Evolutionary conservation across 148 eudicot species (phyloP), one percentile per base, ranked within the genome.

Genomic region (Chenopodium suecicum): DNA sequence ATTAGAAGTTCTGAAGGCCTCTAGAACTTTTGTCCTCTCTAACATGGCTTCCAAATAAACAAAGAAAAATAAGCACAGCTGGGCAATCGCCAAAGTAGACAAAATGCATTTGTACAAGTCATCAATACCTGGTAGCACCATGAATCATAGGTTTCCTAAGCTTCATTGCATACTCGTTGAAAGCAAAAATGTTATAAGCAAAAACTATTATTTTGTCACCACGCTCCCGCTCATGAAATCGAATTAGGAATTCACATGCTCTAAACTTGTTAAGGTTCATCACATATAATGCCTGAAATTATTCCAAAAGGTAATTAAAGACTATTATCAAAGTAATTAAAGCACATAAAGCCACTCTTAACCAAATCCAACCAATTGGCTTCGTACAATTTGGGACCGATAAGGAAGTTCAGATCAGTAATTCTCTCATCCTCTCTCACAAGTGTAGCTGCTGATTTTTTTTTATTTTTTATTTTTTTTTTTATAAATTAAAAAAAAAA

Each of bases 361-460:
- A 94, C 98, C 80, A 96, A 83, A 91, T 96, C 99, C 91, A 96
- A 86, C 95, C 99, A 96, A 80, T 94, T 96, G 70, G 99, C 98
- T 85, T 96, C 99, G 81, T 96, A 96, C 91, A 96, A 86, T 78
- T 96, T 96, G 70, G 99, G 98, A 58, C 99, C 99, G 78, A 94
- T 94, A 70, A 96, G 94, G 84, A 96, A 96, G 89, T 96, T 96
- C 84, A 96, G 81, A 87, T 96, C 99, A 25, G 99, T 96, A 77
- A 96, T 96, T 85, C 98, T 92, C 80, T 96, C 99, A 74, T 96
- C 99, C 88, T 96, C 98, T 91, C 99, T 91, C 79, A 96, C 99
- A 84, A 96, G 95, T 54, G 99, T 96, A 66, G 99, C 99, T 96
- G 97, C 75, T 84, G 80, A 27, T 27, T 27, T 27, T 27, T 27